Evolutionary conservation across 1,284 basidiomycete species (phyloP).

Genomic region (Apiotrichum montevideense): DNA sequence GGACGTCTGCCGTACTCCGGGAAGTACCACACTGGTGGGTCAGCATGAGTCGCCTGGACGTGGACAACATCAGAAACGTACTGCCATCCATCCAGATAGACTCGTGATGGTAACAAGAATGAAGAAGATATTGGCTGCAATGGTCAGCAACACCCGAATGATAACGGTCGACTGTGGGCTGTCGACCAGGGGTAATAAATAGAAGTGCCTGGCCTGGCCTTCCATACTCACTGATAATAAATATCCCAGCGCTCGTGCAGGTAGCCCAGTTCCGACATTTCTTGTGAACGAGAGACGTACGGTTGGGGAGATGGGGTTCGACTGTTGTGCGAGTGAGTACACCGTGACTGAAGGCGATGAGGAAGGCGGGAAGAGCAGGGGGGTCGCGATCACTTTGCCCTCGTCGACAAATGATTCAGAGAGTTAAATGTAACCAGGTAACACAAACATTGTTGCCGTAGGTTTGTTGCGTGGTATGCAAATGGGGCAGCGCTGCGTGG

Average conservation of each 20-base stretch:
- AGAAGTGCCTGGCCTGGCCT: no score
- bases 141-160: not conserved
- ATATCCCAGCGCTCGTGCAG: constrained; percentile 17
- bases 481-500: no score
- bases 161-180: not conserved
- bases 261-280: constrained; percentile 13
- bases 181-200: no score
- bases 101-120: constrained; percentile 22
- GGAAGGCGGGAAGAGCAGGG: no score
- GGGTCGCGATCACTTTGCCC: no score
- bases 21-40: constrained; percentile 30
- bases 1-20: constrained; percentile 25
- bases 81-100: constrained; percentile 25
- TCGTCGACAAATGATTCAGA: no score
- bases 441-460: no score
- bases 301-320: not conserved
- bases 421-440: no score
- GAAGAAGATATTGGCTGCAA: constrained; percentile 21
- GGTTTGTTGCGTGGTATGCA: no score
- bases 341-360: not conserved
- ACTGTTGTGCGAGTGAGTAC: not conserved
- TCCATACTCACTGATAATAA: constrained; percentile 13
- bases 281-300: constrained; percentile 9
- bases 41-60: not conserved
- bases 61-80: constrained; percentile 1